Evolutionary conservation across 495 filamentous ascomycete genomes (phyloP), one percentile per base, ranked within the genome.

Genomic region (Xylaria curta): DNA sequence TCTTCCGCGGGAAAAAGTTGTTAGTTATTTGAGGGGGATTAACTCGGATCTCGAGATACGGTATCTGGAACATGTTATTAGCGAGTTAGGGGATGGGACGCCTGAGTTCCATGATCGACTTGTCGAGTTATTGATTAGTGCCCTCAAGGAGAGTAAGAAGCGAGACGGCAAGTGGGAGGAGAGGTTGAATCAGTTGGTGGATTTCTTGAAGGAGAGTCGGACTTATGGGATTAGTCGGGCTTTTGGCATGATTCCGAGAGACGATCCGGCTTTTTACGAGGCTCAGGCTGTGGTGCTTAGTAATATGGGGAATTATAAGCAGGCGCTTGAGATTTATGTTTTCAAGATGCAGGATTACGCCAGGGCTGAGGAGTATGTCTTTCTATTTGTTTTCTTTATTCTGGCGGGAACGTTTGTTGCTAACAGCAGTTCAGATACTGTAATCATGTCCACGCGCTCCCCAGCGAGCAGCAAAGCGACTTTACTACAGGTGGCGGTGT

Each of bases 271-370:
- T 17, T 97, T 96, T 78, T 97, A 91, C 82, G 96, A 98, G 80
- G 91, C 94, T 5, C 91, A 94, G 65, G 97, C 97, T 26, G 91
- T 98, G 42, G 91, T 98, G 10, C 90, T 98, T 40, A 94, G 93
- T 80, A 97, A 97, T 74, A 97, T 99, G 93, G 94, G 93, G 10
- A 92, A 94, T 70, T 95, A 99, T 81, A 92, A 93, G 78, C 94
- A 97, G 79, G 95, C 97, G 0, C 81, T 99, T 26, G 92, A 95
- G 79, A 97, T 98, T 31, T 99, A 97, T 78, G 95, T 98, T 15
- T 99, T 97, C 83, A 95, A 95, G 75, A 86, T 99, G 69, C 82
- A 92, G 69, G 91, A 96, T 78, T 93, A 93, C 71, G 85, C 83
- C 4, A 98, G 97, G 78, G 97, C 96, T 59, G 96, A 99, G 87